Base-by-base conservation (phyloP, 2,329 filamentous ascomycete species). In the Paecilomyces sp. region DNA sequence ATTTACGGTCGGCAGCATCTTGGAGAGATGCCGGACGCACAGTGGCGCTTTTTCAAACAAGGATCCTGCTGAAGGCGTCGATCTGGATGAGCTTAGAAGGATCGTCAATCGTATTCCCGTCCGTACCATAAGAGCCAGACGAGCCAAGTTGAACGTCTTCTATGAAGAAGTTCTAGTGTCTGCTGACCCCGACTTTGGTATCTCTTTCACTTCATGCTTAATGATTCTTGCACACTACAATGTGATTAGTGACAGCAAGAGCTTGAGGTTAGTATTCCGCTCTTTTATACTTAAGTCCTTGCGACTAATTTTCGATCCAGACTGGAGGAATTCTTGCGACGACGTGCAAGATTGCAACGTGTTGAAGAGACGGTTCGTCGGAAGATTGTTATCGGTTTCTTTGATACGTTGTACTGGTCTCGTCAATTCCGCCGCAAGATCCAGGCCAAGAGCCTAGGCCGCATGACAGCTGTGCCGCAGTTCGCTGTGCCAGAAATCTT, bases 171-270 rank as follows among this genome's bases (percentile, higher is more conserved):
- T 97, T 22, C 85, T 97, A 74, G 91, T 97, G 5, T 93, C 92
- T 3, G 91, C 92, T 3, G 92, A 99, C 73, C 89, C 88, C 0
- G 91, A 95, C 68, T 85, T 85, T 63, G 94, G 94, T 55, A 95
- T 99, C 61, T 88, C 90, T 0, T 99, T 99, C 74, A 94, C 91
- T 2, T 88, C 89, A 6, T 88, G 97, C 24, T 82, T 99, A 57
- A 94, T 99, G 89, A 95, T 96, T 62, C 81, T 99, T 60, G 93
- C 95, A 34, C 94, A 99, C 75, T 96, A 99, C 82, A 99, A 97
- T 70, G 92, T 99, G 70, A 99, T 99, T 73, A 96, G 88, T 66
- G 94, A 99, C 75, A 97, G 89, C 79, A 97, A 97, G 81, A 96
- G 92, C 75, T 79, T 99, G 70, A 88, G 84, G 88, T 90, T 78